A percentile compares a stretch with the other conserved stretches of the same genome.
phyloP scores from a whole-genome alignment of 257 asterid genomes.

The Solanum bukasovii region DNA sequence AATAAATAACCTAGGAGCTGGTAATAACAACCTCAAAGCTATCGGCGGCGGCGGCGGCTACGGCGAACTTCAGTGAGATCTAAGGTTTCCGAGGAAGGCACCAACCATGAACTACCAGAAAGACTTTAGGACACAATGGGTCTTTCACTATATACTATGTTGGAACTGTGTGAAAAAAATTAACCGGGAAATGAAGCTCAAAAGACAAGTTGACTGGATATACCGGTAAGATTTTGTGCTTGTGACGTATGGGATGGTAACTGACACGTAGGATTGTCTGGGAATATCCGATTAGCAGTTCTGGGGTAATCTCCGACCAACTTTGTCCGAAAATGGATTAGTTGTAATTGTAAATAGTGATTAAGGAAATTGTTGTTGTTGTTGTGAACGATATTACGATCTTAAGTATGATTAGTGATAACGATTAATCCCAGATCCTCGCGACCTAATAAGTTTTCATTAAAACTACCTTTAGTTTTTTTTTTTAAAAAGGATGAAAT shows the following conservation, averaged over 20 bases:
- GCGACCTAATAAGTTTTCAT: neutral
- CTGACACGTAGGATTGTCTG: slow-evolving; percentile 51
- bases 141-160: neutral
- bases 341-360: neutral
- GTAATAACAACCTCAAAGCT: neutral
- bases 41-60: neutral
- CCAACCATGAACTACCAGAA: neutral
- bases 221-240: slow-evolving; percentile 8
- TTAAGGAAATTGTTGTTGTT: neutral
- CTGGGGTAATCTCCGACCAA: slow-evolving; percentile 15
- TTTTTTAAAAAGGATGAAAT: neutral
- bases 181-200: slow-evolving; percentile 26
- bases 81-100: neutral
- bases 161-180: neutral
- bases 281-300: slow-evolving; percentile 34
- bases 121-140: neutral
- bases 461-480: neutral
- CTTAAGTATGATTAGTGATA: neutral
- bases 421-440: slow-evolving; percentile 3
- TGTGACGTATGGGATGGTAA: slow-evolving; percentile 17
- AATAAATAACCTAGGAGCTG: neutral
- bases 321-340: neutral
- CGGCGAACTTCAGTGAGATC: neutral
- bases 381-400: neutral
- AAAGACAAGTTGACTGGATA: slow-evolving; percentile 8